phyloP scores from a whole-genome alignment of 2,329 filamentous ascomycete species.

The Diplocarpon mali region DNA sequence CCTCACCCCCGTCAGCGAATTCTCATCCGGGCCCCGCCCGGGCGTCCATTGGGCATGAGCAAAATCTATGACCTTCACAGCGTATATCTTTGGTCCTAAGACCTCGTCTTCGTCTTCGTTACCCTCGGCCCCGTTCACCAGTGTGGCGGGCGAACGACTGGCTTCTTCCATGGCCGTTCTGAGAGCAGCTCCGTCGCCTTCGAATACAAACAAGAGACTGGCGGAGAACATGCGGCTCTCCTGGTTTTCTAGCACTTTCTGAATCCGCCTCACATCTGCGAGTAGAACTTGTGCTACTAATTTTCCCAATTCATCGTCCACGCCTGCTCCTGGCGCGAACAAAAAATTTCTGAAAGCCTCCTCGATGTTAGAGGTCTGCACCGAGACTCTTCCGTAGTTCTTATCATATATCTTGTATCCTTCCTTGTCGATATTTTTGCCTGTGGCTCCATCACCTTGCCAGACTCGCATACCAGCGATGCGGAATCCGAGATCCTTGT shows the following conservation, averaged over 20 bases:
- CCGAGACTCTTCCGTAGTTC: constrained; percentile 44
- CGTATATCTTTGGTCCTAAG: constrained; percentile 54
- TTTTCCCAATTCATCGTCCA: constrained; percentile 46
- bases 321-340: constrained; percentile 46
- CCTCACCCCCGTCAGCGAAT: constrained; percentile 62
- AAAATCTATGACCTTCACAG: constrained; percentile 90
- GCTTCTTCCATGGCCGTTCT: constrained; percentile 28
- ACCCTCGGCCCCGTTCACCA: constrained; percentile 21
- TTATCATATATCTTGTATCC: constrained; percentile 52
- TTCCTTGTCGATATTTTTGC: constrained; percentile 41
- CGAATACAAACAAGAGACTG: constrained; percentile 49
- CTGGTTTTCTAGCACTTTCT: constrained; percentile 41
- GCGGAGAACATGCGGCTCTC: constrained; percentile 52
- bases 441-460: constrained; percentile 42
- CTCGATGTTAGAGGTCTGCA: constrained; percentile 43
- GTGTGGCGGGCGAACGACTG: constrained; percentile 22
- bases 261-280: constrained; percentile 40
- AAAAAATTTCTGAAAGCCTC: constrained; percentile 46
- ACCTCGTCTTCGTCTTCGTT: constrained; percentile 41
- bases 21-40: constrained; percentile 77
- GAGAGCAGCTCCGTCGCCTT: constrained; percentile 48
- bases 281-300: constrained; percentile 44
- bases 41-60: constrained; percentile 78
- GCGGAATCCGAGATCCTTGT: constrained; percentile 48
- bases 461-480: constrained; percentile 56